Base-by-base conservation (phyloP, 208 protist species). In the Wallacemonas rigidus region DNA sequence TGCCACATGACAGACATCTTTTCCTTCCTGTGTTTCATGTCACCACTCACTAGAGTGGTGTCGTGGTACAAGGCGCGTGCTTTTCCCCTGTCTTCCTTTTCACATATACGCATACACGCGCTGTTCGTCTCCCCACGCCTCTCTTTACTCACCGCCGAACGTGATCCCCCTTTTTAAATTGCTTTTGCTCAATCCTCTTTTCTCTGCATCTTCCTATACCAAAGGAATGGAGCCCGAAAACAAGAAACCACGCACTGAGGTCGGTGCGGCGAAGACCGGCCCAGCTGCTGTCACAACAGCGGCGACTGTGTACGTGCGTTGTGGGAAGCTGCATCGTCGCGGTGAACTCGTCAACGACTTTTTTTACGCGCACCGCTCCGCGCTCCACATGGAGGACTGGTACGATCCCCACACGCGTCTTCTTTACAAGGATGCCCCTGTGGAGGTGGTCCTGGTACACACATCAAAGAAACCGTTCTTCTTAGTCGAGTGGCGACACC, bases 391-490 rank as follows among this genome's bases (percentile, higher is more conserved):
- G 9, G 45, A 75, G 40, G 47, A 67, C 4, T 91, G 74, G 79
- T 92, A 83, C 65, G 71, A 65, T 55, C 58, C 53, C 39, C 43
- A 4, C 14, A 17, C 45, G 12, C 36, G 48, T 8, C 60, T 51
- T 14, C 74, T 95, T 64, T 72, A 63, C 15, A 39, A 56, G 1
- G 76, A 88, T 54, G 82, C 86, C 48, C 91, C 91, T 8, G 71
- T 96, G 26, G 88, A 96, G 74, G 80, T 88, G 36, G 79, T 94
- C 12, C 85, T 84, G 69, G 80, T 93, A 45, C 74, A 81, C 40
- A 83, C 47, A 4, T 96, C 91, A 36, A 62, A 85, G 12, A 90
- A 87, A 60, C 91, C 91, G 14, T 96, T 88, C 69, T 96, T 94
- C 69, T 79, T 96, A 63, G 60, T 96, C 17, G 88, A 96, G 73